phyloP scores from a whole-genome alignment of 2,329 filamentous ascomycete genomes.

The Fusarium sp. region DNA sequence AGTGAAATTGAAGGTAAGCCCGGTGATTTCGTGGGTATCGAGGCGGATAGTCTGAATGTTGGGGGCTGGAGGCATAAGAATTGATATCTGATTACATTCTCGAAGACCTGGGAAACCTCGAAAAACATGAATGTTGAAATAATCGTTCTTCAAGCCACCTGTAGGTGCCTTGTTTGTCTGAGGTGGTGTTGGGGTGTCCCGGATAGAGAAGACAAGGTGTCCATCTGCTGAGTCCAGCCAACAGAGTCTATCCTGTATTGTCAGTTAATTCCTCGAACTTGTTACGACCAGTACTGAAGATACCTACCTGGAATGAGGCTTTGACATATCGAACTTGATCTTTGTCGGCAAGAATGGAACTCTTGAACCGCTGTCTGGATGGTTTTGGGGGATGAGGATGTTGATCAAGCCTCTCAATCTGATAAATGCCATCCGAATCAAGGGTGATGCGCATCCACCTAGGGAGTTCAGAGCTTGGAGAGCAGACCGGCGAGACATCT shows the following conservation, averaged over 20 bases:
- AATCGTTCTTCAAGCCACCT: no score
- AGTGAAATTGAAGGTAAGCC: not conserved
- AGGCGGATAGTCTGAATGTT: not conserved
- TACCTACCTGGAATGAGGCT: not conserved
- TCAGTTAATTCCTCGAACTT: not conserved
- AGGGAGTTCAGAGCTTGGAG: fast-evolving
- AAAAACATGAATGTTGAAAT: no score
- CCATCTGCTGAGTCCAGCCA: not conserved
- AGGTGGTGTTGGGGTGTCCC: not conserved
- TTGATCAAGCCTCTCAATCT: not conserved
- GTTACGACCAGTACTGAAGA: fast-evolving
- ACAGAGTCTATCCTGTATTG: not conserved
- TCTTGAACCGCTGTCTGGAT: not conserved
- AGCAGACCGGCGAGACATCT: not conserved
- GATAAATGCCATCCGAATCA: not conserved
- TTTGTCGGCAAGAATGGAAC: not conserved
- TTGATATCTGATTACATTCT: not conserved
- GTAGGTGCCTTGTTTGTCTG: not conserved
- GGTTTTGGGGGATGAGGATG: not conserved
- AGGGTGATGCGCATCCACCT: not conserved
- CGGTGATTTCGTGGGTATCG: not conserved
- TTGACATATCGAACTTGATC: not conserved
- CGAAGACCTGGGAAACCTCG: not conserved
- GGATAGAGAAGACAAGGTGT: not conserved
- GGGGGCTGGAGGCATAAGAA: no score